A percentile compares a stretch with the other conserved stretches of the same genome.
Evolutionary conservation across 805 yeast species (phyloP).

Genomic region (Candida vartiovaarae): DNA sequence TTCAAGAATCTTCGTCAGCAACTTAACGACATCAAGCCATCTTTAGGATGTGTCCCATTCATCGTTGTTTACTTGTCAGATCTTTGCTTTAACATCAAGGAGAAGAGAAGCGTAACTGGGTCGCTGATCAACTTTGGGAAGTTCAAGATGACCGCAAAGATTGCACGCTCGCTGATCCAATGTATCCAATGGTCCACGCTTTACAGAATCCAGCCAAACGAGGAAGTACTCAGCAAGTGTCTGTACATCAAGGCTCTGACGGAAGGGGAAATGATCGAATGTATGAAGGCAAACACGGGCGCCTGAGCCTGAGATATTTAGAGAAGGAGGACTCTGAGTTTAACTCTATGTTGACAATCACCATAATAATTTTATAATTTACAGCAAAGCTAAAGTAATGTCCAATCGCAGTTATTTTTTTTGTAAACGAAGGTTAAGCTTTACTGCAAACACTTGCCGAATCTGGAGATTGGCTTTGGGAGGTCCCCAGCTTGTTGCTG

Average conservation of each 20-base stretch:
- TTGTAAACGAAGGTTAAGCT: too few relatives aligned
- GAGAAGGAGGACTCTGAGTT: too few relatives aligned
- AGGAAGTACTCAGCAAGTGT: constrained; percentile 74
- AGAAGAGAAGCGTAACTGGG: constrained; percentile 27
- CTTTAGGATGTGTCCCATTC: constrained; percentile 83
- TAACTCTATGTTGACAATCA: too few relatives aligned
- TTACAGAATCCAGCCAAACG: constrained; percentile 48
- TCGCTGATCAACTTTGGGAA: constrained; percentile 63
- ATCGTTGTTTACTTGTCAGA: constrained; percentile 83
- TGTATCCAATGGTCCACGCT: constrained; percentile 80
- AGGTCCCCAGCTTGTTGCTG: too few relatives aligned
- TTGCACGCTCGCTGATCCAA: constrained; percentile 70
- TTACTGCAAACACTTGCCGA: too few relatives aligned
- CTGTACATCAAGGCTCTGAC: constrained; percentile 69
- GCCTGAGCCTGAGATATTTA: too few relatives aligned
- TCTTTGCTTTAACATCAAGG: constrained; percentile 63
- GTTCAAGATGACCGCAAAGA: constrained; percentile 65
- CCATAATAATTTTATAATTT: too few relatives aligned
- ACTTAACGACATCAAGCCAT: constrained; percentile 50
- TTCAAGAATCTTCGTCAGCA: constrained; percentile 60
- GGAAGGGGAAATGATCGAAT: constrained; percentile 60
- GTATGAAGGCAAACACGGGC: constrained; percentile 15
- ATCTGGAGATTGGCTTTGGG: too few relatives aligned
- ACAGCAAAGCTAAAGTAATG: too few relatives aligned
- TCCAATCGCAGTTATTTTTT: too few relatives aligned